phyloP scores from a whole-genome alignment of 306 rosid species.

The Citrullus amarus region DNA sequence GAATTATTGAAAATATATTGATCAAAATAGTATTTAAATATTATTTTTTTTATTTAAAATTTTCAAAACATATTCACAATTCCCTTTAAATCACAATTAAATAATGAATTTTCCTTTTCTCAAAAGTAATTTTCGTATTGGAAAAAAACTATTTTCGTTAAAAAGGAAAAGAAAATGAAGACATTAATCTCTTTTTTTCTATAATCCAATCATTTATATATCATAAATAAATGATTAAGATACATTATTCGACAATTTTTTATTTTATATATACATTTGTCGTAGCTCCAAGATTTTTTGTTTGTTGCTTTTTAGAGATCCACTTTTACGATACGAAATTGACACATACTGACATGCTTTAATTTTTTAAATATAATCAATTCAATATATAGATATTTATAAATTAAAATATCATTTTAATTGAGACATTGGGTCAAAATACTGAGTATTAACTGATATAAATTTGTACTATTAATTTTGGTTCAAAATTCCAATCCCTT shows the following conservation, averaged over 20 bases:
- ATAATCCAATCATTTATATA: neutral
- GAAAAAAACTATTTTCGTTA: too few relatives aligned
- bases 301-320: neutral
- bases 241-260: neutral
- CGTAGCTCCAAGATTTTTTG: neutral
- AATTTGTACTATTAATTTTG: too few relatives aligned
- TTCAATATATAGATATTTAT: too few relatives aligned
- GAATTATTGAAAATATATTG: too few relatives aligned
- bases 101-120: neutral
- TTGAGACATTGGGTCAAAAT: too few relatives aligned
- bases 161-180: neutral
- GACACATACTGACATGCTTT: neutral
- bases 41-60: too few relatives aligned
- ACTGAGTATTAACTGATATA: too few relatives aligned
- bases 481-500: too few relatives aligned
- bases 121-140: neutral
- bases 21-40: too few relatives aligned
- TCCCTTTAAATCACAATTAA: neutral
- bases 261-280: neutral
- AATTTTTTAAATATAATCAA: neutral
- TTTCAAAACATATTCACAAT: too few relatives aligned
- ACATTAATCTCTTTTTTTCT: neutral
- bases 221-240: neutral
- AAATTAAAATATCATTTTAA: too few relatives aligned
- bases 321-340: neutral